Conservation (phyloP, 257 asterid genomes). For the Petunia secreta region DNA sequence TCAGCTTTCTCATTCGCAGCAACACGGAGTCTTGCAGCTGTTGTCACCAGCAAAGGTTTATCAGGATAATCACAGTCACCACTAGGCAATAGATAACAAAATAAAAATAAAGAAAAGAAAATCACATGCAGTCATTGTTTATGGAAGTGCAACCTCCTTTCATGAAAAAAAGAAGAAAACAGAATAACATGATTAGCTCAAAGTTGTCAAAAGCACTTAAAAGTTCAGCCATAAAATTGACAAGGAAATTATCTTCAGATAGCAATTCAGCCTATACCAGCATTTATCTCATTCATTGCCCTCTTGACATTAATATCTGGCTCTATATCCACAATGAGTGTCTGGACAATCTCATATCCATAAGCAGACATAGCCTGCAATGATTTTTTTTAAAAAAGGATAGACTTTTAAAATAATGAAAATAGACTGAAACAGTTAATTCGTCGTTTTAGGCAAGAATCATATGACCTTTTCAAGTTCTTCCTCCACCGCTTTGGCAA, state of each 20-base stretch:
- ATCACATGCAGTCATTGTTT: background rate
- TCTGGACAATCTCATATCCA: constrained; percentile 45
- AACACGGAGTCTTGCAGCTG: constrained; percentile 51
- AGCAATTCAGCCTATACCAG: constrained; percentile 32
- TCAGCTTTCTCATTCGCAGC: constrained; percentile 56
- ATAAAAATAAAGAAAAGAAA: background rate
- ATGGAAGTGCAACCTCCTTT: background rate
- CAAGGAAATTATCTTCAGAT: constrained; percentile 4
- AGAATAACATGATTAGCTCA: background rate
- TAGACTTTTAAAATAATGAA: background rate
- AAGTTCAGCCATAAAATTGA: background rate
- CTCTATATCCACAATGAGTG: constrained; percentile 53
- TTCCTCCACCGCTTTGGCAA: constrained; percentile 47
- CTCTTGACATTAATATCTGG: constrained; percentile 45
- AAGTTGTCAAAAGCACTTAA: background rate
- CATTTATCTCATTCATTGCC: constrained; percentile 52
- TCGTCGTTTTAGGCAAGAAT: constrained; percentile 1
- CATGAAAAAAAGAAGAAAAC: background rate
- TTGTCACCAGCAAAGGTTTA: constrained; percentile 23
- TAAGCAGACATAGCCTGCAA: constrained; percentile 44
- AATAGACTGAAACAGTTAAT: background rate
- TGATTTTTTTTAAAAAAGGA: constrained; percentile 8
- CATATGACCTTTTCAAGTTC: constrained; percentile 46
- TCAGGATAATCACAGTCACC: background rate
- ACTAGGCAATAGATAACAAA: constrained; percentile 8